Base-by-base conservation (phyloP, 495 filamentous ascomycete species). In the Lasiosphaeris hirsuta region DNA sequence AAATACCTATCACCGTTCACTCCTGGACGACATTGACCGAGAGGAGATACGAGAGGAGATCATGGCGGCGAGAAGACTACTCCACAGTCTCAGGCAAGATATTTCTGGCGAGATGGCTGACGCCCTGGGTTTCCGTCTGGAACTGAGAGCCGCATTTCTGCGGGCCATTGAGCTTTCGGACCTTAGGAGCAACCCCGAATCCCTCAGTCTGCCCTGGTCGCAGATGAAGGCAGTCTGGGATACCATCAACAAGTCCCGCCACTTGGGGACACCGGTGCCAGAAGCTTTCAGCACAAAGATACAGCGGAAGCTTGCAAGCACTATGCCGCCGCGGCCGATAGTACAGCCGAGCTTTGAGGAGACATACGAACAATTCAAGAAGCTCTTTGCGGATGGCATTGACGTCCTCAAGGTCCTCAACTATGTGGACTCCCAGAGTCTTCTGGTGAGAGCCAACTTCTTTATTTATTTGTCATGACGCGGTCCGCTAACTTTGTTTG, bases 251-350 rank as follows among this genome's bases (percentile, higher is more conserved):
- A 72, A 80, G 39, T 83, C 86, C 0, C 77, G 82, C 14, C 57
- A 69, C 0, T 64, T 92, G n/a, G 90, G 84, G 4, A 86, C 78
- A 58, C 71, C 82, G 1, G 85, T 94, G 2, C 78, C 84, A 10
- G 84, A 86, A 38, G 83, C 94, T 2, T 97, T 96, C 70, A 96
- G 91, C 63, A 81, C 85, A 35, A 96, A 95, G 69, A 81, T 97
- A 10, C 94, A 98, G 66, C 82, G 95, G 10, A 86, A 84, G 58
- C 75, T 98, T 5, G 90, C 94, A 7, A 96, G 90, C 63, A 96
- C 90, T 4, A 90, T 96, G 51, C 94, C 94, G 4, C 95, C 94
- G 19, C 84, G 93, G 23, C 90, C 93, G 7, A 92, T 97, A 61
- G 88, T 96, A 13, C 81, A 88, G 34, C 79, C 90, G 36, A 82